Conservation (phyloP, 495 filamentous ascomycete genomes). For the Xeromyces bisporus region DNA sequence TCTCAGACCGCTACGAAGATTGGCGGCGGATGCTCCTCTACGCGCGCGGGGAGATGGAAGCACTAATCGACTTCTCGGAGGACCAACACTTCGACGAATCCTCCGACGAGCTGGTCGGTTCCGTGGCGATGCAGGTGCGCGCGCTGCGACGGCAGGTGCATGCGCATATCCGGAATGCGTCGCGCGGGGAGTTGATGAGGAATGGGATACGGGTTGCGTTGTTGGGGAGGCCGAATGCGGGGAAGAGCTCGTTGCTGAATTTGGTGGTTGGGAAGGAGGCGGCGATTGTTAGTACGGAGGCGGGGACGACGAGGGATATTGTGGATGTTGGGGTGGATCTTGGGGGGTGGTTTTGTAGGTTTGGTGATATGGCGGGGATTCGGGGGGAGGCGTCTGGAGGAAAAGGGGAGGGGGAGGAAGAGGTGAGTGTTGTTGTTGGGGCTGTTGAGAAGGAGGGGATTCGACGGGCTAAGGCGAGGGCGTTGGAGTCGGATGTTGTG, state of each 20-base stretch:
- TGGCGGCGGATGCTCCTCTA: constrained; percentile 67
- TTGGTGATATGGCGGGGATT: constrained; percentile 88
- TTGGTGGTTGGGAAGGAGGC: constrained; percentile 82
- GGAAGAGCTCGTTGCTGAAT: constrained; percentile 90
- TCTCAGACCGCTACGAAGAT: constrained; percentile 64
- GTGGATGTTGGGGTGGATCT: constrained; percentile 86
- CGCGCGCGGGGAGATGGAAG: constrained; percentile 82
- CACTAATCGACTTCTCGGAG: constrained; percentile 90
- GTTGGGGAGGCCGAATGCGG: constrained; percentile 82
- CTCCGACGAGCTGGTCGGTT: constrained; percentile 47
- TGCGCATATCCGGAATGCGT: constrained; percentile 55
- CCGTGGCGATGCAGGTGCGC: constrained; percentile 46
- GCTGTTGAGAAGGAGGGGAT: constrained; percentile 83
- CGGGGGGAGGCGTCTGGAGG: constrained; percentile 25
- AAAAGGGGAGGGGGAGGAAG: constrained; percentile 1
- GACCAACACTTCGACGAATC: constrained; percentile 95
- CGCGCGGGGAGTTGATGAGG: constrained; percentile 68
- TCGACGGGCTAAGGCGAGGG: constrained; percentile 63
- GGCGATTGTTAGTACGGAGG: constrained; percentile 81
- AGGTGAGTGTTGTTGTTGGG: constrained; percentile 32
- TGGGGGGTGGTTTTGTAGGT: constrained; percentile 68
- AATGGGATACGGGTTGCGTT: constrained; percentile 76
- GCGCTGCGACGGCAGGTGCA: constrained; percentile 42
- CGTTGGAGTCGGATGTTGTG: constrained; percentile 69
- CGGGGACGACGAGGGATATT: constrained; percentile 85